phyloP scores from a whole-genome alignment of 2,329 filamentous ascomycete species.

The Trichoderma atrobrunneum region DNA sequence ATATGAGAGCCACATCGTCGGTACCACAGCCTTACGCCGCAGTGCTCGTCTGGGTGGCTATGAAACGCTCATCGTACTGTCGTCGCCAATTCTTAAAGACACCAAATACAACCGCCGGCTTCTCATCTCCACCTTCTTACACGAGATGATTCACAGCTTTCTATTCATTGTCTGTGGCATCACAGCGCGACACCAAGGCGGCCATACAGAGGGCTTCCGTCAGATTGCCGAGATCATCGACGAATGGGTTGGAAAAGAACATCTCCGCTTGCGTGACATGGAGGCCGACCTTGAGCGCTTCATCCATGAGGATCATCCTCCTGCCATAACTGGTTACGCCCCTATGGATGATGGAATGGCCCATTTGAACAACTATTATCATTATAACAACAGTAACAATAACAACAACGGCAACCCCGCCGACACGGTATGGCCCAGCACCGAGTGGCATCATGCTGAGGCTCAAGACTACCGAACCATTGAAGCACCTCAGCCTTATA shows the following conservation, averaged over 20 bases:
- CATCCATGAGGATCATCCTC: conserved; percentile 27
- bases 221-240: conserved; percentile 60
- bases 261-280: conserved; percentile 56
- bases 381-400: neutral
- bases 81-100: conserved; percentile 55
- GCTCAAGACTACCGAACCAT: conserved; percentile 9
- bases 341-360: neutral
- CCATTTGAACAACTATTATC: neutral
- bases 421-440: conserved; percentile 7
- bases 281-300: conserved; percentile 61
- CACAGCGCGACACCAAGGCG: conserved; percentile 52
- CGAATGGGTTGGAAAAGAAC: conserved; percentile 55
- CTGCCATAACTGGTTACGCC: neutral
- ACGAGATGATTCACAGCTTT: conserved; percentile 67
- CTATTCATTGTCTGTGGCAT: conserved; percentile 62
- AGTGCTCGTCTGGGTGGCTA: conserved; percentile 48
- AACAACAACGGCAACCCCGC: neutral
- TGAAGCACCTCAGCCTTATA: conserved; percentile 13
- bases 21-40: conserved; percentile 58
- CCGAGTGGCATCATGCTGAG: conserved; percentile 6
- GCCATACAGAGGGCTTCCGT: conserved; percentile 59
- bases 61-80: conserved; percentile 62
- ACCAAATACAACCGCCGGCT: conserved; percentile 57
- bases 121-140: conserved; percentile 62
- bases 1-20: conserved; percentile 56